Base-by-base conservation (phyloP, 116 monocot genomes). In the Cymodocea nodosa region DNA sequence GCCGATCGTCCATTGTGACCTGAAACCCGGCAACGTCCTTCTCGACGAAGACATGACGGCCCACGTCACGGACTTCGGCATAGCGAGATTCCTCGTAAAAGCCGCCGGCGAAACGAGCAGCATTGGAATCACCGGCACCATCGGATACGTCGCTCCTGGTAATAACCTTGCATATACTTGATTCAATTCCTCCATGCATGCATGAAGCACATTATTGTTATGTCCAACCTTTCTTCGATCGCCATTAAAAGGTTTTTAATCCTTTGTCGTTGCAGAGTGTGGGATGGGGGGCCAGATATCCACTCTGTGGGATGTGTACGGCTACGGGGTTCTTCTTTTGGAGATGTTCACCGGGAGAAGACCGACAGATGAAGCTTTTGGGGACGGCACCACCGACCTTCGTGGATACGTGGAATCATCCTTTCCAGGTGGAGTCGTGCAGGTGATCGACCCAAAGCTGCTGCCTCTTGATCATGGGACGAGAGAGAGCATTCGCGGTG, bases 121-220 rank as follows among this genome's bases (percentile, higher is more conserved):
- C 4, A 34, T 57, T 63, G 56, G 18, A 5, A 50, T 37, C 3
- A 69, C 70, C 40, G 76, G 76, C 6, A 37, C 76, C 19, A 53
- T 77, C 24, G 76, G 76, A 15, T 77, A 77, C 53, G 59, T 67
- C 51, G 56, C 76, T 20, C 76, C 71, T 35, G 71, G 76, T 77
- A 66, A 66, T 4, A 2, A 50, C 15, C 51, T 44, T 9, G 37
- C n/a, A n/a, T n/a, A n/a, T n/a, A n/a, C n/a, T n/a, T n/a, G n/a
- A n/a, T n/a, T n/a, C n/a, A n/a, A n/a, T n/a, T n/a, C n/a, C n/a
- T n/a, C n/a, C n/a, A n/a, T n/a, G n/a, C n/a, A n/a, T n/a, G n/a
- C n/a, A n/a, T n/a, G n/a, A n/a, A n/a, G n/a, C n/a, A n/a, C n/a
- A n/a, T n/a, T n/a, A n/a, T n/a, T n/a, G n/a, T n/a, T n/a, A n/a